Evolutionary conservation across 805 yeast species (phyloP), one percentile per base, ranked within the genome.

Genomic region (Wickerhamomyces subpelliculosus): DNA sequence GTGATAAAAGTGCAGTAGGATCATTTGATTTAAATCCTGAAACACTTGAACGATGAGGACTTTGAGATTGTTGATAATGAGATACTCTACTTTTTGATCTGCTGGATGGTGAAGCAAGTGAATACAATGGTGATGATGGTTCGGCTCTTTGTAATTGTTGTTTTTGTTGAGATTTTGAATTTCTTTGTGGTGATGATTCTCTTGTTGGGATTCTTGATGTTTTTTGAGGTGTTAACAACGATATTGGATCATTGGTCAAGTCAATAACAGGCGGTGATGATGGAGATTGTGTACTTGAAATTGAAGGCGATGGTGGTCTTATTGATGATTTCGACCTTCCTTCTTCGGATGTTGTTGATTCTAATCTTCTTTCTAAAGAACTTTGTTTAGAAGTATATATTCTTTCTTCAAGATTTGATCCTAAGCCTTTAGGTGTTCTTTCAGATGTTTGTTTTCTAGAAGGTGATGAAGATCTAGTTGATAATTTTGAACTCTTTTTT

Each of bases 171-270:
- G 10, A 3, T 12, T 12, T 12, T 6, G 32, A 29, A 8, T 14
- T 10, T 4, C 22, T 13, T 11, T 10, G 11, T 29, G 32, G 32
- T 12, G 32, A 29, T 28, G 36, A 5, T 12, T 14, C 9, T 17
- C 26, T 34, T 21, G 32, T 16, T 16, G 28, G 37, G 8, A 23
- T 36, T 12, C 29, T 39, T 10, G 40, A 25, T 4, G 22, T 10
- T 27, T 32, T 32, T 24, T 16, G 17, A 4, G 47, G 45, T 20
- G 35, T 29, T 18, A 46, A 20, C 24, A 46, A 17, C 23, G 35
- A 39, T 5, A 47, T 16, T 9, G 51, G 51, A 38, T 48, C 52
- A 18, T 22, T 12, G 14, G 27, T 32, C 10, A 19, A 11, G 18
- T 29, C 32, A 17, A 27, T 11, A 27, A n/a, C n/a, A n/a, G n/a